Percentiles rank a stretch among this genome's conserved stretches.
These are phyloP conservation scores for Funneliformis mosseae DNA, from an alignment of 192 early-diverging fungal genomes.

Conservation along the genomic window DNA sequence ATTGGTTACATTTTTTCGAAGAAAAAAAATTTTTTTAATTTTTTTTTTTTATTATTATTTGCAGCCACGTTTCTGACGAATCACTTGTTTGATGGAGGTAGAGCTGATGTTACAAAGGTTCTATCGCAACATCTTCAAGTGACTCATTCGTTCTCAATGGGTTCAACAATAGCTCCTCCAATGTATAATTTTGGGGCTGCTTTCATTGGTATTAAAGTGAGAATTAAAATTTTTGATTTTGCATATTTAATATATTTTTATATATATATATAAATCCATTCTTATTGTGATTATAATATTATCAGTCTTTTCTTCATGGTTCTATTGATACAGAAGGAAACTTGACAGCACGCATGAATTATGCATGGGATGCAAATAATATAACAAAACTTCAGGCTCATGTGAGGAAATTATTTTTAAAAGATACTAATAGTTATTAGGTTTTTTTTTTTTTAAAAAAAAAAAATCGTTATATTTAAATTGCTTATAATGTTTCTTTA, in stretches of 20 bases:
- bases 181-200: constrained; percentile 91
- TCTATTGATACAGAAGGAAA: constrained; percentile 92
- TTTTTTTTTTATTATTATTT: not conserved
- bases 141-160: constrained; percentile 89
- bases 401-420: constrained; percentile 32
- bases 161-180: constrained; percentile 75
- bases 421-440: not conserved
- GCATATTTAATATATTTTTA: not conserved
- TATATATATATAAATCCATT: not conserved
- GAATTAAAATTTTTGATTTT: not conserved
- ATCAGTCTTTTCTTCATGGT: constrained; percentile 85
- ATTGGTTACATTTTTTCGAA: not conserved
- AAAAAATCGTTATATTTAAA: not conserved
- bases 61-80: constrained; percentile 81
- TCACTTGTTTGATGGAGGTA: constrained; percentile 92
- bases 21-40: not conserved
- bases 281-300: not conserved
- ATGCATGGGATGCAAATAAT: constrained; percentile 75
- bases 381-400: constrained; percentile 67
- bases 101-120: constrained; percentile 91
- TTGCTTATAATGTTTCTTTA: not conserved
- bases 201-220: constrained; percentile 76
- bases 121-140: constrained; percentile 94
- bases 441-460: not conserved
- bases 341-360: constrained; percentile 80